These are phyloP conservation scores for Globisporangium nagaii DNA, from an alignment of 352 stramenopile species.

Conservation along the genomic window DNA sequence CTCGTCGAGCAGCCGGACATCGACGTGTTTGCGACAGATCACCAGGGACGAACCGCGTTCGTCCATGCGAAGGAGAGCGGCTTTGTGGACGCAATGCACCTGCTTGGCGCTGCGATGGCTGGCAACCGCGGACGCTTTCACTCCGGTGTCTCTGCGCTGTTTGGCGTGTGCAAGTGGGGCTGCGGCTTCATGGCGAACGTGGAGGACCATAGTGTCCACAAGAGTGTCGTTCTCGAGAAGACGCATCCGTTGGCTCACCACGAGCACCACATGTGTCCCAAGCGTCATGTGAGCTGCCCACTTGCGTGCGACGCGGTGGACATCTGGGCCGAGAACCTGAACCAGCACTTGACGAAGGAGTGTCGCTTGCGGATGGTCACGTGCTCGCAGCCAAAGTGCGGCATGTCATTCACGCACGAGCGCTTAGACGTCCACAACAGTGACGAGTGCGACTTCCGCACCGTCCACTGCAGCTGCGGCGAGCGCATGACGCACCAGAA, in stretches of 20 bases:
- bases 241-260: constrained; percentile 39
- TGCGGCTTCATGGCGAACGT: constrained; percentile 46
- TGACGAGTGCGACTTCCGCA: constrained; percentile 39
- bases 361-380: constrained; percentile 34
- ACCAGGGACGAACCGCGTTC: constrained; percentile 30
- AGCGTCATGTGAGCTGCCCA: constrained; percentile 46
- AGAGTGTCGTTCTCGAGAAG: constrained; percentile 20
- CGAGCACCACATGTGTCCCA: constrained; percentile 36
- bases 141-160: constrained; percentile 29
- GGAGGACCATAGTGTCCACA: constrained; percentile 20
- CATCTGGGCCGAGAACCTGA: constrained; percentile 50
- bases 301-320: constrained; percentile 14
- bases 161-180: constrained; percentile 57
- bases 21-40: constrained; percentile 33
- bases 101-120: constrained; percentile 42
- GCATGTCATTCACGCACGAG: constrained; percentile 11
- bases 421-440: constrained; percentile 22
- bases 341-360: constrained; percentile 21
- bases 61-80: constrained; percentile 26
- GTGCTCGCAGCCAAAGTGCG: constrained; percentile 54
- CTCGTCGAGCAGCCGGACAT: constrained; percentile 31
- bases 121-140: constrained; percentile 33
- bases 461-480: constrained; percentile 43
- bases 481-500: constrained; percentile 54
- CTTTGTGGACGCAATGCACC: constrained; percentile 22